Evolutionary conservation across 768 basidiomycete genomes (phyloP).

Genomic region (Phaffia tasmanica): DNA sequence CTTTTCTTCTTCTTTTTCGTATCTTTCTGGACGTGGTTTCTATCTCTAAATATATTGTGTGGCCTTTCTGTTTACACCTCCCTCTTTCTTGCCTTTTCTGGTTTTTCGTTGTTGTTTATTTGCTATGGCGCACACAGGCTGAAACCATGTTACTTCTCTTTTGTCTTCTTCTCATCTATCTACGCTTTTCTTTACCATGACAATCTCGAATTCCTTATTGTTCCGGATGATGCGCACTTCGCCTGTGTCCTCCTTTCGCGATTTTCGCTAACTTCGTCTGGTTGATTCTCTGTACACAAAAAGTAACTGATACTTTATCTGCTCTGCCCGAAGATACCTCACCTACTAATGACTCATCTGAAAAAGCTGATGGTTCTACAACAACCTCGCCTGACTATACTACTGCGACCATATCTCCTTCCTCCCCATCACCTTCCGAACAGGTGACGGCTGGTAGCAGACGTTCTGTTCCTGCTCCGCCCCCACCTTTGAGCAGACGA

Average conservation of each 20-base stretch:
- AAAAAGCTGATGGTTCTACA: neutral
- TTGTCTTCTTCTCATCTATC: constrained; percentile 23
- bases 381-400: neutral
- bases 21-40: constrained; percentile 11
- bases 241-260: neutral
- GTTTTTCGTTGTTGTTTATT: constrained; percentile 39
- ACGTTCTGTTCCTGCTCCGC: neutral
- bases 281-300: neutral
- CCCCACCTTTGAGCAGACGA: constrained; percentile 28
- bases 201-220: constrained; percentile 8
- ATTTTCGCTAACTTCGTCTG: constrained; percentile 2
- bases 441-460: neutral
- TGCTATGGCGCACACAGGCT: constrained; percentile 54
- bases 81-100: constrained; percentile 1
- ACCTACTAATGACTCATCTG: neutral
- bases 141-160: constrained; percentile 48
- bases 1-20: neutral
- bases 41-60: too few species aligned
- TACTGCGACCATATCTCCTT: constrained; percentile 3
- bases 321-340: neutral
- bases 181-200: constrained; percentile 13
- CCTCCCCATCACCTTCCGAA: neutral
- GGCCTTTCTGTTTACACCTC: neutral
- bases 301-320: too few species aligned
- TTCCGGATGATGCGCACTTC: neutral